Base-by-base conservation (phyloP, 2,329 filamentous ascomycete genomes). In the Thielaviopsis ethacetica region DNA sequence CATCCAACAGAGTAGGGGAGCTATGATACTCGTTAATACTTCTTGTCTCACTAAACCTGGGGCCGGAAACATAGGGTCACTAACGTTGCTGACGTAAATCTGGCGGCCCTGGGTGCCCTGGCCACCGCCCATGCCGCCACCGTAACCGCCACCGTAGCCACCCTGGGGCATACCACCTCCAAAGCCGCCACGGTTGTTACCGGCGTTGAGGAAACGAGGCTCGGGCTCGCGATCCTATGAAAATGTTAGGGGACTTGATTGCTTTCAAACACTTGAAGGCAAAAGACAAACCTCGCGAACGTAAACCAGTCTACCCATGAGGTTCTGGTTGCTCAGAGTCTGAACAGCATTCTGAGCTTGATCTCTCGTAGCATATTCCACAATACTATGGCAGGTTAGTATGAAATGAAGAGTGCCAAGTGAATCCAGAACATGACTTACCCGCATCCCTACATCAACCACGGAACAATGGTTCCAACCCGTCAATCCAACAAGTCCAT, bases 341-440 rank as follows among this genome's bases (percentile, higher is more conserved):
- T 88, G 85, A 76, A 98, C 93, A 70, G 93, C 93, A 73, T 89
- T 86, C 75, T 97, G 93, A 71, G 93, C 93, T 86, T 98, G 90
- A 71, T 98, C 93, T 83, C 91, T 88, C 69, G 91, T 96, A 73
- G 91, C 91, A 84, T 98, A 98, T 86, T 98, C 93, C 85, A 98
- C 93, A 88, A 98, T 98, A 79, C 90, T 95, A 38, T 2, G 27
- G 27, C 12, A 24, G 50, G 56, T 58, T 59, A 54, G 59, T 51
- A 41, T 22, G 13, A 3, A 19, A 27, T 47, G 47, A 27, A 61
- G 57, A 61, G 15, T 2, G 13, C 57, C 9, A n/a, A 27, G 30
- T 34, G 30, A 59, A 47, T 30, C 57, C 26, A 24, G 49, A 15
- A 19, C 19, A 27, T 38, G 49, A 82, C 90, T 84, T 84, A 95